These are phyloP conservation scores for Podila epigama DNA, from an alignment of 192 early-diverging fungal genomes.

Conservation along the genomic window DNA sequence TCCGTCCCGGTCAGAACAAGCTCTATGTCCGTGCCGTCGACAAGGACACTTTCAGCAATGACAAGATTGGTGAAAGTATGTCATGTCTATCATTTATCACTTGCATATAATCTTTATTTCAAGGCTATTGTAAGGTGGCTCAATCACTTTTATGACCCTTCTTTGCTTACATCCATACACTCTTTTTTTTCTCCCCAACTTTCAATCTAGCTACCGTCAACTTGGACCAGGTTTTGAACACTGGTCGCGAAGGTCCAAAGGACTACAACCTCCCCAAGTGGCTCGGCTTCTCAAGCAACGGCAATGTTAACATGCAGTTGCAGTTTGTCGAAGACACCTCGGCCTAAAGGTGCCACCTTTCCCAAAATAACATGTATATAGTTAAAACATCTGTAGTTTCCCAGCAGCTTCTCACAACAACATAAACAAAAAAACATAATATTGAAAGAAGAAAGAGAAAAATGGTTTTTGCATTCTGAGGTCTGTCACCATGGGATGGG, in stretches of 20 bases:
- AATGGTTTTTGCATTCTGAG: no score
- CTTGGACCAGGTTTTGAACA: constrained; percentile 13
- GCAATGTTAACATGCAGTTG: constrained; percentile 33
- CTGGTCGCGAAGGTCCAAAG: constrained; percentile 15
- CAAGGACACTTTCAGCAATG: constrained; percentile 35
- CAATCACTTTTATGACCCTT: no score
- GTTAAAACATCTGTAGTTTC: not conserved
- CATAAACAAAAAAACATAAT: no score
- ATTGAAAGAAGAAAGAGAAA: no score
- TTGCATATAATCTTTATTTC: no score
- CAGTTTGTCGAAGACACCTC: constrained; percentile 24
- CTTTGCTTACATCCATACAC: no score
- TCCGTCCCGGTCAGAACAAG: constrained; percentile 21
- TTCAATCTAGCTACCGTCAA: not conserved
- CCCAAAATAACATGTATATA: not conserved
- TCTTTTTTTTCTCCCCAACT: no score
- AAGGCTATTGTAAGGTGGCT: no score
- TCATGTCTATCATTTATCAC: not conserved
- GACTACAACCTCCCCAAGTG: constrained; percentile 35
- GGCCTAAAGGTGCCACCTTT: no score
- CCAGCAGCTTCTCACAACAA: no score
- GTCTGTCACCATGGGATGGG: no score
- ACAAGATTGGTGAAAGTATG: constrained; percentile 40
- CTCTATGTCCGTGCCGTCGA: constrained; percentile 38
- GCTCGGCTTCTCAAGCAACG: constrained; percentile 34